A percentile compares a stretch with the other conserved stretches of the same genome.
Evolutionary conservation across 2,329 filamentous ascomycete genomes (phyloP).

Genomic region (Colletotrichum sp.): DNA sequence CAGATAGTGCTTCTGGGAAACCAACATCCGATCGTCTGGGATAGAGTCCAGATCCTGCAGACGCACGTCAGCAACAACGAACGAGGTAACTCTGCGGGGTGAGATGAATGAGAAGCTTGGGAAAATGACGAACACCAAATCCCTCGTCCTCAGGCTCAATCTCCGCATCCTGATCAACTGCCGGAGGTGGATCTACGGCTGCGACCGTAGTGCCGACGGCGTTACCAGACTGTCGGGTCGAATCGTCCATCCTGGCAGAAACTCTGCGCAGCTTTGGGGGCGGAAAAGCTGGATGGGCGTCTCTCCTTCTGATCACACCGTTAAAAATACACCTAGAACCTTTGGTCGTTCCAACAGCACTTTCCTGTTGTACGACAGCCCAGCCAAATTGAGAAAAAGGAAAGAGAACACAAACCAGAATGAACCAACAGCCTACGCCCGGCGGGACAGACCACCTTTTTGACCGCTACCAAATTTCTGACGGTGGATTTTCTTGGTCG

Average conservation of each 20-base stretch:
- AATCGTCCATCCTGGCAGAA: not conserved
- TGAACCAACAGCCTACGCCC: not conserved
- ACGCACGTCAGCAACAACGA: not conserved
- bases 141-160: not conserved
- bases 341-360: not conserved
- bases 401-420: not conserved
- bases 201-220: not conserved
- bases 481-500: not conserved
- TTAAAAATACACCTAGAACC: too few relatives aligned
- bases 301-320: not conserved
- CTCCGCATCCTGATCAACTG: not conserved
- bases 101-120: not conserved
- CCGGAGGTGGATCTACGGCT: not conserved
- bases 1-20: too few relatives aligned
- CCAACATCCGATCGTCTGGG: not conserved
- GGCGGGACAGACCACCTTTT: not conserved
- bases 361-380: not conserved
- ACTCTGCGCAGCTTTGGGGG: not conserved
- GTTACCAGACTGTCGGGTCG: not conserved
- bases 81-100: not conserved
- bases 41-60: rapidly evolving
- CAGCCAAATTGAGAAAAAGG: not conserved
- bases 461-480: not conserved
- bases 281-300: not conserved
- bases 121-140: not conserved